These are phyloP conservation scores for Lactuca saligna DNA, from an alignment of 129 eudicot genomes.

Conservation along the genomic window DNA sequence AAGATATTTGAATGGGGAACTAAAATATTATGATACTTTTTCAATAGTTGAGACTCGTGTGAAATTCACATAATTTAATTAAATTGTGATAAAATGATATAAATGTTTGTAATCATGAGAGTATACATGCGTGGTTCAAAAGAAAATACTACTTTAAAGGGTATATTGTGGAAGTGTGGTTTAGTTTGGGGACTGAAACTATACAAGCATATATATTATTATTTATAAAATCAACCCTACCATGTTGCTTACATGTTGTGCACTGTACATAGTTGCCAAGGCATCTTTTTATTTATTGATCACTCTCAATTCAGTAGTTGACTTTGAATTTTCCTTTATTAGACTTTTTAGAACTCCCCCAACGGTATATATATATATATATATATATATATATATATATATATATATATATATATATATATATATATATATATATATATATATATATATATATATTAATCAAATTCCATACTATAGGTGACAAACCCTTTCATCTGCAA, in stretches of 20 bases:
- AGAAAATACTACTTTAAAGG: slow-evolving; percentile 6
- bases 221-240: slow-evolving; percentile 33
- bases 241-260: slow-evolving; percentile 44
- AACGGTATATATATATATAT: slow-evolving; percentile 11
- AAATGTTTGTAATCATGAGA: too few relatives aligned
- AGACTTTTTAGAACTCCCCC: slow-evolving; percentile 27
- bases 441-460: not conserved
- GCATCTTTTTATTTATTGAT: slow-evolving; percentile 21
- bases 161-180: not conserved
- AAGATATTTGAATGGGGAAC: not conserved
- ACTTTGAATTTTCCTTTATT: slow-evolving; percentile 43
- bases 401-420: not conserved
- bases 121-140: too few relatives aligned
- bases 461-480: slow-evolving; percentile 7
- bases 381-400: not conserved
- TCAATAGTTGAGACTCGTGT: too few relatives aligned
- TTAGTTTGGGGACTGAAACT: slow-evolving; percentile 18
- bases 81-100: too few relatives aligned
- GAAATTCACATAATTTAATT: too few relatives aligned
- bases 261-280: slow-evolving; percentile 30
- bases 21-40: too few relatives aligned
- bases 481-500: slow-evolving; percentile 31
- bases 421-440: not conserved
- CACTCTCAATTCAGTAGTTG: slow-evolving; percentile 35
- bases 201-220: not conserved